Evolutionary conservation across 108 stramenopile genomes (phyloP).

Genomic region (Cyclostephanos invisitatus): DNA sequence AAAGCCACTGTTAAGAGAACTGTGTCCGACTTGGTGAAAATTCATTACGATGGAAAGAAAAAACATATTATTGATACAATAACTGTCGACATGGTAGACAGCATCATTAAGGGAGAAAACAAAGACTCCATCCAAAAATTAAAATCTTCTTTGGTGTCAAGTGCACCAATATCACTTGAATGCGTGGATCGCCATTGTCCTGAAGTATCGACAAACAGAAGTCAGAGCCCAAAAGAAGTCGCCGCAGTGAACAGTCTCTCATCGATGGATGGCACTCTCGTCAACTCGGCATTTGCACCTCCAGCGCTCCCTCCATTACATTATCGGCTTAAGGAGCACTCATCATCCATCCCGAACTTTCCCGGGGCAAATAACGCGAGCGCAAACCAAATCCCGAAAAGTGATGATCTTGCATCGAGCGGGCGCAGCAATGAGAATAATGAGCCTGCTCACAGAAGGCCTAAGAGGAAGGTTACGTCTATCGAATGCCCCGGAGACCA

Average conservation of each 20-base stretch:
- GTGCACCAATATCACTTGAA: constrained; percentile 3
- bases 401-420: neutral
- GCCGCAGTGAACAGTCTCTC: constrained; percentile 15
- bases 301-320: constrained; percentile 3
- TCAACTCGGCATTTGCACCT: constrained; percentile 17
- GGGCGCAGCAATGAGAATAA: neutral
- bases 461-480: constrained; percentile 29
- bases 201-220: constrained; percentile 2
- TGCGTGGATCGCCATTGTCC: neutral
- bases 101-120: constrained; percentile 17
- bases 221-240: constrained; percentile 24
- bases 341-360: neutral
- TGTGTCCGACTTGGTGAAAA: constrained; percentile 18
- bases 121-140: neutral
- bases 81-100: constrained; percentile 15
- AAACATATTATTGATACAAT: constrained; percentile 33
- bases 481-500: constrained; percentile 12
- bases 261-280: neutral
- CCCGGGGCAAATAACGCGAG: constrained; percentile 5
- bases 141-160: neutral
- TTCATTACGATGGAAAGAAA: constrained; percentile 51
- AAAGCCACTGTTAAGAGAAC: constrained; percentile 42
- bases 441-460: constrained; percentile 1
- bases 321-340: constrained; percentile 7
- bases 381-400: constrained; percentile 1